Conservation (phyloP, 2,329 filamentous ascomycete genomes). For the Exophiala oligosperma region DNA sequence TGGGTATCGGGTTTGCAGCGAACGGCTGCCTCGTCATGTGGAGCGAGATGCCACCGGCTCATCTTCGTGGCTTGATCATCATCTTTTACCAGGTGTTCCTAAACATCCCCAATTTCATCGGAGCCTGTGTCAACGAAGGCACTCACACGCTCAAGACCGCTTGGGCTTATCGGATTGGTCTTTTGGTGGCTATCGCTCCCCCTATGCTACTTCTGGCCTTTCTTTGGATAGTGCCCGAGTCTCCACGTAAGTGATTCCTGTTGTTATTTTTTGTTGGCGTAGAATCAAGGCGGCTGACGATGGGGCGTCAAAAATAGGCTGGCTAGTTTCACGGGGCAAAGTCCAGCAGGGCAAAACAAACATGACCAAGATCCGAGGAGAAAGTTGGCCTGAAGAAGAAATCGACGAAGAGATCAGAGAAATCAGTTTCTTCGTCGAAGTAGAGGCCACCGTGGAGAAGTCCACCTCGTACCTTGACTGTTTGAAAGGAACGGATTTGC, state of each 20-base stretch:
- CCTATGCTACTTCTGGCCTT: background rate
- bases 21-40: too few species aligned
- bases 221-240: background rate
- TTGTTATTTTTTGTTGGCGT: background rate
- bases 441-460: background rate
- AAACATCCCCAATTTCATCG: background rate
- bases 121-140: conserved; percentile 2
- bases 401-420: too few species aligned
- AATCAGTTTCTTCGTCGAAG: too few species aligned
- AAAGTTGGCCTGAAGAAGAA: too few species aligned
- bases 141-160: background rate
- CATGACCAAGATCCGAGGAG: too few species aligned
- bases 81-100: background rate
- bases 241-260: background rate
- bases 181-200: background rate
- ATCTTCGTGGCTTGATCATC: background rate
- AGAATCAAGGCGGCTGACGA: background rate
- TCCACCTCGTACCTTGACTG: conserved; percentile 31
- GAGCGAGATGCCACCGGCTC: too few species aligned
- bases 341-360: too few species aligned
- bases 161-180: background rate
- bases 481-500: conserved; percentile 32
- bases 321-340: too few species aligned
- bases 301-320: too few species aligned
- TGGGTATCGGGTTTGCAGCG: too few species aligned